A percentile compares a stretch with the other conserved stretches of the same genome.
These are phyloP conservation scores for Aspergillus ibericus DNA, from an alignment of 2,329 filamentous ascomycete species.

Conservation along the genomic window DNA sequence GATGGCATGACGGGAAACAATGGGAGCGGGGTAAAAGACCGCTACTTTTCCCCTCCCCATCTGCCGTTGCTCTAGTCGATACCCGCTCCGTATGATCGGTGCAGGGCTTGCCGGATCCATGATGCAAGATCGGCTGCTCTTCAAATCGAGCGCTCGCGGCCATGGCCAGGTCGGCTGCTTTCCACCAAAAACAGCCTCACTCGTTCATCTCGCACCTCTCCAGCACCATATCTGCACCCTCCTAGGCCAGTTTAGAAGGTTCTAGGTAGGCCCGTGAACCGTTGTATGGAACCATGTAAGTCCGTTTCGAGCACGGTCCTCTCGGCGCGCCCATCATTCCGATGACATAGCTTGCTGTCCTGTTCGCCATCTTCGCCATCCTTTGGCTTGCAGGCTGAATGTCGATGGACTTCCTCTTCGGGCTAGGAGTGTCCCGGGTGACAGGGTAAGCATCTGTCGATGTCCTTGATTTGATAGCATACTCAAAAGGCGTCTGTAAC, in stretches of 20 bases:
- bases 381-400: not conserved
- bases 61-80: not conserved
- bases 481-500: not conserved
- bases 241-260: constrained; percentile 1
- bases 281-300: constrained; percentile 1
- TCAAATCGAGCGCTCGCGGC: not conserved
- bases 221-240: constrained; percentile 1
- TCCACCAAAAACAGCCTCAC: not conserved
- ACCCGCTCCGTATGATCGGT: not conserved
- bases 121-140: constrained; percentile 7
- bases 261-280: constrained; percentile 4
- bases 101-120: not conserved
- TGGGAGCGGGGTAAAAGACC: constrained; percentile 10
- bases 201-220: not conserved
- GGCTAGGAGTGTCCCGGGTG: not conserved
- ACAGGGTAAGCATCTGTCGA: not conserved
- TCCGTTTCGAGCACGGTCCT: constrained; percentile 1
- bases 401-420: not conserved
- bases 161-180: not conserved
- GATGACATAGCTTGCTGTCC: not conserved
- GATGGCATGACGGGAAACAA: constrained; percentile 8
- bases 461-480: not conserved
- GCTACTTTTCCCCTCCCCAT: not conserved
- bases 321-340: not conserved
- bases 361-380: not conserved